Conservation (phyloP, 2,329 filamentous ascomycete genomes). For the Hypoxylon sp. region DNA sequence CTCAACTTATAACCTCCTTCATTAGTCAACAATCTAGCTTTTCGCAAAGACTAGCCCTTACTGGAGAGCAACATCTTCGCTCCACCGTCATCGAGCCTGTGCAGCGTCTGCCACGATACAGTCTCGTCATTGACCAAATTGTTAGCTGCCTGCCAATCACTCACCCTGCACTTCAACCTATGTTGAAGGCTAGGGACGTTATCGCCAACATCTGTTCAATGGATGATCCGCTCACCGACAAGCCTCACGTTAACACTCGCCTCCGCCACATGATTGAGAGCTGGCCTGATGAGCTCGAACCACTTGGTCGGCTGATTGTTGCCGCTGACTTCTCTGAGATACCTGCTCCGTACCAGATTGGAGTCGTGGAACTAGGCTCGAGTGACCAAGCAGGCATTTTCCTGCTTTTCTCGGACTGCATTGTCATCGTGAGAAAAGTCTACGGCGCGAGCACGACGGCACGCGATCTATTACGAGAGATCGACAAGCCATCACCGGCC, state of each 20-base stretch:
- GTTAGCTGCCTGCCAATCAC: conserved; percentile 86
- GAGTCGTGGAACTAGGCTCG: conserved; percentile 57
- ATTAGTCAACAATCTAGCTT: conserved; percentile 87
- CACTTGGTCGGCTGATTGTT: conserved; percentile 82
- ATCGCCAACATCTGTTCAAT: conserved; percentile 97
- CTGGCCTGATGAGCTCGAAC: conserved; percentile 81
- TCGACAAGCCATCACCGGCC: conserved; percentile 83
- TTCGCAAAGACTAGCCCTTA: conserved; percentile 82
- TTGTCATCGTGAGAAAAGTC: conserved; percentile 83
- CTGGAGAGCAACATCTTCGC: conserved; percentile 90
- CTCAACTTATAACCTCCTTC: conserved; percentile 83
- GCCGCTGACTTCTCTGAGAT: conserved; percentile 86
- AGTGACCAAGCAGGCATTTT: conserved; percentile 77
- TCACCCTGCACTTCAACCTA: conserved; percentile 84
- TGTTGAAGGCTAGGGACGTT: conserved; percentile 91
- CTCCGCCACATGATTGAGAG: conserved; percentile 82
- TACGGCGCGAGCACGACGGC: conserved; percentile 75
- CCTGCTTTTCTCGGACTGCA: conserved; percentile 85
- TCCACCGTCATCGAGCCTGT: conserved; percentile 97
- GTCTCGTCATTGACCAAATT: conserved; percentile 96
- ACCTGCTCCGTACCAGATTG: conserved; percentile 74
- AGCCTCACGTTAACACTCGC: conserved; percentile 80
- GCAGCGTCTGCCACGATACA: conserved; percentile 93
- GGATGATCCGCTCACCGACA: conserved; percentile 78
- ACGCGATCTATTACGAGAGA: conserved; percentile 83